Evolutionary conservation across 306 rosid genomes (phyloP), one percentile per base, ranked within the genome.

Genomic region (Dalbergia cochinchinensis): DNA sequence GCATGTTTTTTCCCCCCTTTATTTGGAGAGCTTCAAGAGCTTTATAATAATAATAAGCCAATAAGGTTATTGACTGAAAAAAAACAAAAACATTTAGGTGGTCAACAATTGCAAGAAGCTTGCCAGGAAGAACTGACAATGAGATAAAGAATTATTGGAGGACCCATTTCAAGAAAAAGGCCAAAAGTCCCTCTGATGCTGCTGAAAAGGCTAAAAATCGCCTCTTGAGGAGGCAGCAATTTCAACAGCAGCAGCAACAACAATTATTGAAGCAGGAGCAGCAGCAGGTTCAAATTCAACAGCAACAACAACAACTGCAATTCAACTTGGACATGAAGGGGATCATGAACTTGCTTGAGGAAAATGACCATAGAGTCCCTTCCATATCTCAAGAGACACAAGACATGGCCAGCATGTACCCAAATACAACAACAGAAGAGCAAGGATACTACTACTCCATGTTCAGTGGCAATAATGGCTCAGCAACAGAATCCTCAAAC

Each of bases 101-200:
- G 99, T 95, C 99, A 16, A 95, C 98, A 7, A 95, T 95, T 76
- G 99, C 99, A 6, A 77, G 98, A 77, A 91, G 96, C 81, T 86
- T 95, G 71, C 99, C 99, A 1, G 99, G 99, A 77, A 90, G 99
- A 82, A 95, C 99, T 0, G 99, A 95, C 78, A 95, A 95, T 54
- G 98, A 95, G 83, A 95, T 95, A 54, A 95, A 95, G 87, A 95
- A 95, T 41, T 91, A 95, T 58, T 95, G 99, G 98, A 88, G 98
- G 71, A 95, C 98, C 42, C 98, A 93, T 86, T 93, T 92, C 90
- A 95, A 93, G 96, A 95, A 91, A 65, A 91, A 88, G 81, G 71
- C 78, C 2, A 91, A 85, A 69, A 77, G 12, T 7, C 78, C 92
- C 12, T 71, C 87, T 4, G 89, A 87, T 58, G 76, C 79, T 31